Evolutionary conservation across 2,329 filamentous ascomycete species (phyloP), one percentile per base, ranked within the genome.

Genomic region (Teratosphaeria gauchensis): DNA sequence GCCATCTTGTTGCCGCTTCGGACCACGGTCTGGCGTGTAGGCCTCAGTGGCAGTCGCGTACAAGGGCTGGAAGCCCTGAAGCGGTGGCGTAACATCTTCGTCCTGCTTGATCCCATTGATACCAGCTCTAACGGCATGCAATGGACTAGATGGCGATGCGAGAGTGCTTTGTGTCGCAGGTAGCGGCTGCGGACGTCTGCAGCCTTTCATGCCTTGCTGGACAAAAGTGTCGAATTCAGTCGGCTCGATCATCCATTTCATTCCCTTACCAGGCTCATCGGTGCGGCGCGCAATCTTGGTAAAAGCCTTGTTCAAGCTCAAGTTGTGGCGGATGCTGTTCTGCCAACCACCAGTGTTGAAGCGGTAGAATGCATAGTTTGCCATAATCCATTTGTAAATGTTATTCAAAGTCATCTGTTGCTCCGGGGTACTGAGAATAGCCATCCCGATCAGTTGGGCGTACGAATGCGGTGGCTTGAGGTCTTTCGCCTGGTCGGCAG

Each of bases 401-500:
- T 90, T 92, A 67, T 88, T 88, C 54, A 99, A 76, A 2, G 94
- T 96, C 57, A 96, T 81, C 73, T 95, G 95, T 71, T 95, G 88
- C 60, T 96, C 91, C 0, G 84, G 80, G 2, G 88, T 92, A 38
- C 88, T 89, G 64, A 96, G 81, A 63, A 99, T 97, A 1, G 94
- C 94, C 75, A 97, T 94, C 0, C 91, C 94, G 64, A 99, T 99
- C 79, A 99, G 85, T 71, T 95, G 90, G 2, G 94, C 92, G 74
- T 99, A 99, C 73, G 92, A 97, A 73, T 89, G 96, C 53, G 92
- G 89, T 1, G 94, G 95, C 73, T 99, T 99, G 69, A 97, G 84
- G 64, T 96, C 90, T 71, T 89, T 89, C 64, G 92, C 90, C 32
- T 86, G 83, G 64, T 97, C 92, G 35, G 86, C 80, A 69, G 90